Conservation (phyloP, 2,329 filamentous ascomycete genomes). For the Periconia digitata region DNA sequence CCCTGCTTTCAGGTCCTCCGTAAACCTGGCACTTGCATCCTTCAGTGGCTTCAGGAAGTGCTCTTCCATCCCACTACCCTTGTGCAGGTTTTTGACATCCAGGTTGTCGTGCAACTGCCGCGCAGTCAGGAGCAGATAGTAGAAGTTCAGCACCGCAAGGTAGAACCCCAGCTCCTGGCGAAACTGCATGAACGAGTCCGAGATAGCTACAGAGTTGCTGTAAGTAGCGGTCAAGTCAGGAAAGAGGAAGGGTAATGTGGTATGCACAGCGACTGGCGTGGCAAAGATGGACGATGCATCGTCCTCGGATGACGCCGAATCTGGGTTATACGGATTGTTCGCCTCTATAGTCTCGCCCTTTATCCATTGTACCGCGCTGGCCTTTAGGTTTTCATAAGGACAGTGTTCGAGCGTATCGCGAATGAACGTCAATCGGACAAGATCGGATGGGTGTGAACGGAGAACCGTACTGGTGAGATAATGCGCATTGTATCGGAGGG, state of each 20-base stretch:
- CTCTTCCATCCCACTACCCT: slow-evolving; percentile 42
- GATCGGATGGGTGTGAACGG: slow-evolving; percentile 56
- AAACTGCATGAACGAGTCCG: slow-evolving; percentile 48
- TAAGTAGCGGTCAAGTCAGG: slow-evolving; percentile 50
- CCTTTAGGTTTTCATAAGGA: slow-evolving; percentile 56
- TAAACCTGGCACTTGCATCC: slow-evolving; percentile 39
- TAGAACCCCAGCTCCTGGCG: slow-evolving; percentile 56
- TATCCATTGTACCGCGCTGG: slow-evolving; percentile 61
- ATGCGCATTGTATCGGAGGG: slow-evolving; percentile 51
- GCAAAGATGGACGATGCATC: slow-evolving; percentile 45
- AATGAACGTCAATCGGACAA: slow-evolving; percentile 56
- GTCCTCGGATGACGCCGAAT: slow-evolving; percentile 6
- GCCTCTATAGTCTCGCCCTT: slow-evolving; percentile 61
- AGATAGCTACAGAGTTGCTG: slow-evolving; percentile 24
- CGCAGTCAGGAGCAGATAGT: slow-evolving; percentile 58
- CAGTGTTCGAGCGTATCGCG: slow-evolving; percentile 58
- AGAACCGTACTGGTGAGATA: slow-evolving; percentile 53
- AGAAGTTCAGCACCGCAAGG: slow-evolving; percentile 60
- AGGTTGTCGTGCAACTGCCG: slow-evolving; percentile 50
- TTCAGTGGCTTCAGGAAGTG: slow-evolving; percentile 49
- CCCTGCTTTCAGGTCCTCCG: slow-evolving; percentile 37
- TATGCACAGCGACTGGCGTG: slow-evolving; percentile 50
- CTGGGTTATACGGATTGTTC: slow-evolving; percentile 30
- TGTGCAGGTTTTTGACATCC: slow-evolving; percentile 49
- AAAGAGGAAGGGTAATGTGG: slow-evolving; percentile 56